A percentile compares a stretch with the other conserved stretches of the same genome.
These are phyloP conservation scores for Colletotrichum sidae DNA, from an alignment of 2,329 filamentous ascomycete species.

Conservation along the genomic window DNA sequence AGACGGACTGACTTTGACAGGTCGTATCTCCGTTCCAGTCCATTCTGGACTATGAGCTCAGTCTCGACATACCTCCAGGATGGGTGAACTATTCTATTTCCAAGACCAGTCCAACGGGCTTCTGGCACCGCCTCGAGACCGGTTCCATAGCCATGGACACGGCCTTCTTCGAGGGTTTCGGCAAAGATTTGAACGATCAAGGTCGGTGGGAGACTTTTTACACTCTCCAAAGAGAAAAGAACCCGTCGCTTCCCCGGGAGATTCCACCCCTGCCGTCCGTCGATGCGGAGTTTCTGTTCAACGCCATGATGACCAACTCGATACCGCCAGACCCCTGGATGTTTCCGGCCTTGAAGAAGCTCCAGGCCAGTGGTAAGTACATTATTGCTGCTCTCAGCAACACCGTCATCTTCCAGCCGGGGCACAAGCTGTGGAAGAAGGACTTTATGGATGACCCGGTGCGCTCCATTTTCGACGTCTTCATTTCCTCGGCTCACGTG, in stretches of 20 bases:
- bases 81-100: slow-evolving; percentile 95
- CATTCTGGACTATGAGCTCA: slow-evolving; percentile 89
- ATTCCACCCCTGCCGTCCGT: slow-evolving; percentile 76
- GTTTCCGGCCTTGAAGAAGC: slow-evolving; percentile 80
- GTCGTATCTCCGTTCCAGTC: slow-evolving; percentile 92
- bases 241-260: slow-evolving; percentile 51
- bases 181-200: slow-evolving; percentile 75
- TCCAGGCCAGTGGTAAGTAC: slow-evolving; percentile 73
- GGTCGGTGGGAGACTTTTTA: slow-evolving; percentile 78
- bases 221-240: slow-evolving; percentile 54
- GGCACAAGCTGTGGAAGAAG: slow-evolving; percentile 73
- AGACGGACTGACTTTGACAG: slow-evolving; percentile 56
- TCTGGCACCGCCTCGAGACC: slow-evolving; percentile 89
- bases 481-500: slow-evolving; percentile 86
- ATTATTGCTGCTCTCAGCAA: slow-evolving; percentile 89
- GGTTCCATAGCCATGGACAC: slow-evolving; percentile 82
- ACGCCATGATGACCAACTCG: slow-evolving; percentile 87
- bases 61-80: slow-evolving; percentile 81
- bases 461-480: slow-evolving; percentile 82
- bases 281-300: slow-evolving; percentile 84
- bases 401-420: slow-evolving; percentile 85
- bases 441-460: slow-evolving; percentile 68
- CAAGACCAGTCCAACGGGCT: slow-evolving; percentile 79
- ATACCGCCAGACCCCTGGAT: slow-evolving; percentile 84
- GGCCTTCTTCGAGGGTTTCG: slow-evolving; percentile 82